Percentiles rank a stretch among this genome's conserved stretches.
Conservation (phyloP, 2,329 filamentous ascomycete species). For the Hymenotorrendiella dingleyae region DNA sequence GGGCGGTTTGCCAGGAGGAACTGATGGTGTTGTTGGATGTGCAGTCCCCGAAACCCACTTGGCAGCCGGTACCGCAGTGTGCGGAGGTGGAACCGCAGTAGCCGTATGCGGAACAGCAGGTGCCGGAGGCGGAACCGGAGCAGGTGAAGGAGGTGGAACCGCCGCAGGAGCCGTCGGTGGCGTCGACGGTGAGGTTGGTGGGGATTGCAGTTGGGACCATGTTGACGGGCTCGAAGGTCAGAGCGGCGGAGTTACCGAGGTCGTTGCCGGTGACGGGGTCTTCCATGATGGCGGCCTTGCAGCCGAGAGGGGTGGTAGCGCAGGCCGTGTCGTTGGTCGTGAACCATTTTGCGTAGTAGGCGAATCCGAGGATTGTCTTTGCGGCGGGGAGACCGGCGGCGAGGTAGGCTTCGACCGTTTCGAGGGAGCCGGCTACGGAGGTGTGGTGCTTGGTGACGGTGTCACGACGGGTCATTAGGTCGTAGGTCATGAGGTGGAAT, state of each 20-base stretch:
- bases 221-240: constrained; percentile 14
- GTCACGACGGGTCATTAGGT: constrained; percentile 65
- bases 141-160: constrained; percentile 8
- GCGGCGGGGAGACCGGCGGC: constrained; percentile 36
- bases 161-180: constrained; percentile 12
- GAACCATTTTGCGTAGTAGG: constrained; percentile 63
- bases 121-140: neutral
- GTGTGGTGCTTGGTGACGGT: constrained; percentile 58
- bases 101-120: constrained; percentile 13
- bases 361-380: constrained; percentile 57
- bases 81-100: constrained; percentile 8
- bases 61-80: constrained; percentile 11
- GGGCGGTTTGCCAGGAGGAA: neutral
- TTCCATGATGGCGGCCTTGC: constrained; percentile 50
- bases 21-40: no score
- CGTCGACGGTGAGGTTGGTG: constrained; percentile 15
- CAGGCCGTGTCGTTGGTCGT: constrained; percentile 38
- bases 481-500: constrained; percentile 66
- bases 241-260: constrained; percentile 6
- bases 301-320: constrained; percentile 41
- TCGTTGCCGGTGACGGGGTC: constrained; percentile 30
- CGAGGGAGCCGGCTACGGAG: constrained; percentile 49
- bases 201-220: constrained; percentile 1
- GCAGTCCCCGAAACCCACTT: constrained; percentile 9
- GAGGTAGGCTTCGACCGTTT: constrained; percentile 55